Percentiles rank a stretch among this genome's conserved stretches.
Conservation (phyloP, 2,329 filamentous ascomycete species). For the Cordyceps pruinosa region DNA sequence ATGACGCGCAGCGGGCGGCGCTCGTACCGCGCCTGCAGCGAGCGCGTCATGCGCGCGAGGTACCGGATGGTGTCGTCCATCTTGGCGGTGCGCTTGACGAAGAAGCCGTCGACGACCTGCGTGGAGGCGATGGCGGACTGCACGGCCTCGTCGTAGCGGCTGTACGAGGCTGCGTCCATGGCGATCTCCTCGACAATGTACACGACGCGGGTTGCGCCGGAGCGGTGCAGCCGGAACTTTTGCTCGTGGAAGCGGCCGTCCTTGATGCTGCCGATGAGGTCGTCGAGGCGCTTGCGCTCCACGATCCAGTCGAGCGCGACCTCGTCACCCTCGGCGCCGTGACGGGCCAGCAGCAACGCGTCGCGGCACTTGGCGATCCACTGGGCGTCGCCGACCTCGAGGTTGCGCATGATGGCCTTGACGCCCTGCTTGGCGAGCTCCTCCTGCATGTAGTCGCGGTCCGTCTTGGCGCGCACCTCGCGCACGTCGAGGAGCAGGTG, state of each 20-base stretch:
- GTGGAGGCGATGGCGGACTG: slow-evolving; percentile 68
- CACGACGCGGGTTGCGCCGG: slow-evolving; percentile 67
- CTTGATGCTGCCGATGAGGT: slow-evolving; percentile 73
- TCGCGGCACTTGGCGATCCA: slow-evolving; percentile 73
- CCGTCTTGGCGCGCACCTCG: slow-evolving; percentile 64
- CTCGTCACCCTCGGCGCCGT: slow-evolving; percentile 59
- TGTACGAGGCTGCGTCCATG: slow-evolving; percentile 46
- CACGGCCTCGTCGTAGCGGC: slow-evolving; percentile 59
- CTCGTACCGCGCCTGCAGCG: slow-evolving; percentile 61
- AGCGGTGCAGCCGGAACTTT: slow-evolving; percentile 69
- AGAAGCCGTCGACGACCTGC: slow-evolving; percentile 72
- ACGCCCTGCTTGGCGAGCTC: slow-evolving; percentile 62
- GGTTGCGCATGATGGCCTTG: slow-evolving; percentile 56
- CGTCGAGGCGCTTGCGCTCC: slow-evolving; percentile 73
- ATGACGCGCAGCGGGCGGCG: slow-evolving; percentile 52
- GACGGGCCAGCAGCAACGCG: slow-evolving; percentile 43
- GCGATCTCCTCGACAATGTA: slow-evolving; percentile 72
- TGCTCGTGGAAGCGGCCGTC: slow-evolving; percentile 79
- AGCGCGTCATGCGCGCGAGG: slow-evolving; percentile 61
- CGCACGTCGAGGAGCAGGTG: slow-evolving; percentile 68
- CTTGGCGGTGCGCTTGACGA: slow-evolving; percentile 67
- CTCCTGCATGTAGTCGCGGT: slow-evolving; percentile 70
- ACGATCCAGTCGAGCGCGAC: slow-evolving; percentile 74
- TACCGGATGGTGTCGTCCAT: slow-evolving; percentile 75
- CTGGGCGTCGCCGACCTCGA: slow-evolving; percentile 68